Conservation (phyloP, 257 asterid genomes). For the Nicotiana knightiana region DNA sequence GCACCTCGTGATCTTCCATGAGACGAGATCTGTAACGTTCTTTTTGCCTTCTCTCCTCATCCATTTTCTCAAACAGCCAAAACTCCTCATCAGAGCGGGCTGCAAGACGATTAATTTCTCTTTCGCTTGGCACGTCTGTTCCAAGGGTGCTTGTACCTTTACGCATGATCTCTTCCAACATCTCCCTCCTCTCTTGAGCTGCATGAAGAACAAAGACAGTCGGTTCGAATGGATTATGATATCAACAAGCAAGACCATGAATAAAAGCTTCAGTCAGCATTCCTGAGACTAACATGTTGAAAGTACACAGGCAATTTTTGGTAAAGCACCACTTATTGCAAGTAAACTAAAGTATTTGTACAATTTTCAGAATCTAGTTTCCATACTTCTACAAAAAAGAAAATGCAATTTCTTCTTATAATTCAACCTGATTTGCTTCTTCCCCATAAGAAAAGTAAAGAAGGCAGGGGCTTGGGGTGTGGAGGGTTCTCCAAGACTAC, state of each 20-base stretch:
- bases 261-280: not conserved
- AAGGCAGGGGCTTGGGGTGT: not conserved
- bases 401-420: not conserved
- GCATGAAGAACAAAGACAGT: conserved; percentile 21
- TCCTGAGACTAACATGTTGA: not conserved
- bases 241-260: not conserved
- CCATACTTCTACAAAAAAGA: no score
- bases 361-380: no score
- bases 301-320: not conserved
- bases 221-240: not conserved
- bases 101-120: conserved; percentile 94
- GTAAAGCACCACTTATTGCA: not conserved
- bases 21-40: conserved; percentile 88
- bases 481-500: not conserved
- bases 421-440: not conserved
- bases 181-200: conserved; percentile 93
- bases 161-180: conserved; percentile 96
- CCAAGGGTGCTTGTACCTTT: conserved; percentile 87
- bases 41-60: conserved; percentile 78
- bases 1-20: conserved; percentile 93
- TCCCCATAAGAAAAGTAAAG: not conserved
- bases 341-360: not conserved
- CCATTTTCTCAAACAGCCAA: conserved; percentile 96
- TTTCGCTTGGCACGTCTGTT: conserved; percentile 91
- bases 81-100: conserved; percentile 94